phyloP scores from a whole-genome alignment of 495 filamentous ascomycete species.

The Penicillium daleae region DNA sequence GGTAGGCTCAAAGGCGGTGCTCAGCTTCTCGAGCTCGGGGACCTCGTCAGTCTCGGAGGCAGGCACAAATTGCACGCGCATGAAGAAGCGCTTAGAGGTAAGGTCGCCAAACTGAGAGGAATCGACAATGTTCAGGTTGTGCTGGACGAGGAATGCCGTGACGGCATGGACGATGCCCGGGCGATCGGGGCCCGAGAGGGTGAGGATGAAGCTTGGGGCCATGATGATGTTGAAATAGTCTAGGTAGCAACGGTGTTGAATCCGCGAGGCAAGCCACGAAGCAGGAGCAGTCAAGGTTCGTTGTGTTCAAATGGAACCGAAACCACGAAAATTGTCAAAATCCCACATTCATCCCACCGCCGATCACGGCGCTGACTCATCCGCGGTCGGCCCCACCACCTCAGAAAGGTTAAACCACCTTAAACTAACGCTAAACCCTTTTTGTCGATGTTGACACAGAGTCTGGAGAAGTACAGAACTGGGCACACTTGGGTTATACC shows the following conservation, averaged over 20 bases:
- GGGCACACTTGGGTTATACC: neutral
- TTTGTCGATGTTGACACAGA: neutral
- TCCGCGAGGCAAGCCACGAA: constrained; percentile 15
- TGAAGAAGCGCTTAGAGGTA: constrained; percentile 70
- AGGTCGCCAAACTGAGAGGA: constrained; percentile 74
- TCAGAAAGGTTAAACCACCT: neutral
- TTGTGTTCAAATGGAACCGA: neutral
- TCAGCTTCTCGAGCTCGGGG: constrained; percentile 48
- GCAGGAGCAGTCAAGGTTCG: neutral
- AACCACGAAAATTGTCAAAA: neutral
- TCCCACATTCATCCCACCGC: constrained; percentile 12
- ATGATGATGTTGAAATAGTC: constrained; percentile 40
- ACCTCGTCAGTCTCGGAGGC: constrained; percentile 36
- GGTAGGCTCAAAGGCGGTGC: constrained; percentile 53
- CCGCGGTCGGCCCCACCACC: constrained; percentile 13
- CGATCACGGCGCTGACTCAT: constrained; percentile 23
- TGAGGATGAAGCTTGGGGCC: constrained; percentile 66
- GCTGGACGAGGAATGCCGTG: constrained; percentile 66
- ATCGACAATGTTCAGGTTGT: constrained; percentile 73
- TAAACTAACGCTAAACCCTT: neutral
- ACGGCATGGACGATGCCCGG: constrained; percentile 78
- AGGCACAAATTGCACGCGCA: constrained; percentile 72
- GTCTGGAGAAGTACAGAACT: no score
- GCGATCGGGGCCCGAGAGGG: constrained; percentile 74
- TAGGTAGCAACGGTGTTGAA: constrained; percentile 38